Evolutionary conservation across 129 eudicot species (phyloP).

Genomic region (Lonicera japonica): DNA sequence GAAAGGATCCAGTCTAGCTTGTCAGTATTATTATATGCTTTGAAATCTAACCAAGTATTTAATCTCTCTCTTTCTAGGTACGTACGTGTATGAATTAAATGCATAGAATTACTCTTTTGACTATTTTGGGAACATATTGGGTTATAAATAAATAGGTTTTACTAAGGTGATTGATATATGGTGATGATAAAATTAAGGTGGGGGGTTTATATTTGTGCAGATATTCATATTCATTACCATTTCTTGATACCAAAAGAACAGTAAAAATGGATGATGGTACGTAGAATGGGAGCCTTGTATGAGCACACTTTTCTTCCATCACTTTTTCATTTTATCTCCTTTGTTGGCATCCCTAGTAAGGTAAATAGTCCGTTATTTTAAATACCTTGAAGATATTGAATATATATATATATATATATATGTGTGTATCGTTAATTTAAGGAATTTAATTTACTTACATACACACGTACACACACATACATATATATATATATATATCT

Average conservation of each 20-base stretch:
- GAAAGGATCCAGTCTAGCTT: constrained; percentile 3
- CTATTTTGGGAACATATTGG: background rate
- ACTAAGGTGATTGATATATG: no score
- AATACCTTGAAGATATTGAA: no score
- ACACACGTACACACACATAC: background rate
- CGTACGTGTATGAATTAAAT: no score
- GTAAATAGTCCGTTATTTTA: constrained; percentile 22
- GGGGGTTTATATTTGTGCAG: constrained; percentile 29
- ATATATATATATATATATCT: no score
- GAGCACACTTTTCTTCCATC: constrained; percentile 93
- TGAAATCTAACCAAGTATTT: no score
- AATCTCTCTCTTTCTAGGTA: no score
- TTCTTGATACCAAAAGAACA: constrained; percentile 93
- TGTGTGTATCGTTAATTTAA: no score
- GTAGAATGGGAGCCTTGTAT: constrained; percentile 86
- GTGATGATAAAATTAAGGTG: constrained; percentile 6
- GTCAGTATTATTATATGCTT: no score
- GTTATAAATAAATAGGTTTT: background rate
- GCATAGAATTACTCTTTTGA: no score
- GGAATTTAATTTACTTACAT: no score
- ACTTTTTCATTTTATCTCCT: constrained; percentile 84
- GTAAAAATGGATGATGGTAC: constrained; percentile 61
- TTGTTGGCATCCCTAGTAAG: constrained; percentile 87
- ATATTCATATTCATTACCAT: constrained; percentile 88
- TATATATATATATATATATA: no score